phyloP scores from a whole-genome alignment of 495 filamentous ascomycete species.

The Penicillium cosmopolitanum region DNA sequence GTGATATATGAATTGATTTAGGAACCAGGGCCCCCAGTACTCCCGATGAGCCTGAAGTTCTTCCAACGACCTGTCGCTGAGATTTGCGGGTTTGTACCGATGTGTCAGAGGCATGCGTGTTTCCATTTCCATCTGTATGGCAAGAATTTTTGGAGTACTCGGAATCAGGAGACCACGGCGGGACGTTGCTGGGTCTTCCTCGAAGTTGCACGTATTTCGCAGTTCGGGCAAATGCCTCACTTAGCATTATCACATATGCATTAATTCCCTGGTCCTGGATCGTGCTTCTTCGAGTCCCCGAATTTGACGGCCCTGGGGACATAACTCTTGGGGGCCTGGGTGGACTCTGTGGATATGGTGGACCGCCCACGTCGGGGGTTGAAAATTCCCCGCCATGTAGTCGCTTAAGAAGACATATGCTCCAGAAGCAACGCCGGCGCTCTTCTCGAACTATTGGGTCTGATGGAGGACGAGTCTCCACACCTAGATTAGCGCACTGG shows the following conservation, averaged over 20 bases:
- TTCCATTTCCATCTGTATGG: slow-evolving; percentile 52
- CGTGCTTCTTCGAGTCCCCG: slow-evolving; percentile 28
- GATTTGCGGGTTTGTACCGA: slow-evolving; percentile 49
- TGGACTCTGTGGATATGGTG: slow-evolving; percentile 40
- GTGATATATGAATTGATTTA: slow-evolving; percentile 54
- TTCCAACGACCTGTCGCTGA: slow-evolving; percentile 43
- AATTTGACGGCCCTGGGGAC: slow-evolving; percentile 24
- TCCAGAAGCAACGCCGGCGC: slow-evolving; percentile 53
- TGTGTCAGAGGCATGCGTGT: slow-evolving; percentile 51
- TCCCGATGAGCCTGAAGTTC: slow-evolving; percentile 44
- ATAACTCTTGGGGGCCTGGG: slow-evolving; percentile 26
- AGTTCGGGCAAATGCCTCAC: slow-evolving; percentile 47
- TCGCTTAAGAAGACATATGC: slow-evolving; percentile 49
- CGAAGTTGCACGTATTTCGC: slow-evolving; percentile 49
- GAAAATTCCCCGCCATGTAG: slow-evolving; percentile 50
- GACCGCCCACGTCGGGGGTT: slow-evolving; percentile 39
- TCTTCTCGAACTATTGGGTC: slow-evolving; percentile 39
- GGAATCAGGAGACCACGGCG: slow-evolving; percentile 54
- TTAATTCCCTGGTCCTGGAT: slow-evolving; percentile 49
- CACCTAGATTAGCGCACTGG: slow-evolving; percentile 45
- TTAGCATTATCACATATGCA: slow-evolving; percentile 51
- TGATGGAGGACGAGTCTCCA: slow-evolving; percentile 30
- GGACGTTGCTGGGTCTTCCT: slow-evolving; percentile 47
- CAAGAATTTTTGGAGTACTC: slow-evolving; percentile 52
- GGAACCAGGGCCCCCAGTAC: slow-evolving; percentile 54